phyloP scores from a whole-genome alignment of 2,329 filamentous ascomycete genomes.

The Dryadomyces quercus-mongolicae region DNA sequence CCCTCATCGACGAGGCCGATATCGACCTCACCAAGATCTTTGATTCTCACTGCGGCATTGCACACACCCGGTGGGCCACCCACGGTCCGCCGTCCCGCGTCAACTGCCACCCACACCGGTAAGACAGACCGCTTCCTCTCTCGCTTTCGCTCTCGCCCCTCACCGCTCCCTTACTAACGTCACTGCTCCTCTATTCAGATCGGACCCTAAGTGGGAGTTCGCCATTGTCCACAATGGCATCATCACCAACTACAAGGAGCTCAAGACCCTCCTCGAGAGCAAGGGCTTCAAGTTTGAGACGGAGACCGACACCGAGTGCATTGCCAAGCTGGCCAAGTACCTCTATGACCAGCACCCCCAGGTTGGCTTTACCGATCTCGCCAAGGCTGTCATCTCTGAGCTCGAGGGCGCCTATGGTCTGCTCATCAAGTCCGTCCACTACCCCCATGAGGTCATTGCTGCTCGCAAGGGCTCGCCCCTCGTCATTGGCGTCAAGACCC shows the following conservation, averaged over 20 bases:
- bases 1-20: slow-evolving; percentile 75
- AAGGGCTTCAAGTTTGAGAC: slow-evolving; percentile 99
- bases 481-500: slow-evolving; percentile 91
- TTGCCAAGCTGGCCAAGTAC: slow-evolving; percentile 98
- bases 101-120: slow-evolving; percentile 99
- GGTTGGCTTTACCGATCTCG: slow-evolving; percentile 91
- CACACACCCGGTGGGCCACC: slow-evolving; percentile 98
- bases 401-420: slow-evolving; percentile 96
- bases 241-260: slow-evolving; percentile 99
- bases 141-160: neutral
- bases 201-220: slow-evolving; percentile 92
- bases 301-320: slow-evolving; percentile 98
- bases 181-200: slow-evolving; percentile 40
- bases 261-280: slow-evolving; percentile 80
- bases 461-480: slow-evolving; percentile 97
- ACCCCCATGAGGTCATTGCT: slow-evolving; percentile 93
- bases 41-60: slow-evolving; percentile 96
- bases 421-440: slow-evolving; percentile 96
- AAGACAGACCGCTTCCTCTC: slow-evolving; percentile 21
- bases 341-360: slow-evolving; percentile 88
- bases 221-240: slow-evolving; percentile 98
- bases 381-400: slow-evolving; percentile 97
- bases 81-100: slow-evolving; percentile 85
- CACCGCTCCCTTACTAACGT: neutral
- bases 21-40: slow-evolving; percentile 86